Evolutionary conservation across 208 protist species (phyloP), one percentile per base, ranked within the genome.

Genomic region (Leishmania tarentolae): DNA sequence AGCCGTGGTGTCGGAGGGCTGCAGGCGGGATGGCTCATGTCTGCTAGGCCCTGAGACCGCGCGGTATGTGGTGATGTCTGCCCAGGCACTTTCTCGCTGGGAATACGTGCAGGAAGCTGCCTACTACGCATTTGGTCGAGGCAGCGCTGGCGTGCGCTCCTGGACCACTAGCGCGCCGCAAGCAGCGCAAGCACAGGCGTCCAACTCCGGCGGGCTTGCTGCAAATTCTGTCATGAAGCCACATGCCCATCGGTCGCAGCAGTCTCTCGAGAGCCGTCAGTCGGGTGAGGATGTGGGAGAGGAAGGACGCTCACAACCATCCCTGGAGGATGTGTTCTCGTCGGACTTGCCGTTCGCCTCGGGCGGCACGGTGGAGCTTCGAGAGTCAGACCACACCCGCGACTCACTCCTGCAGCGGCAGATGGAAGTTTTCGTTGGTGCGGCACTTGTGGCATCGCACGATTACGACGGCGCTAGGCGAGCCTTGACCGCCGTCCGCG

Each of bases 11-110:
- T 75, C 75, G 42, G 61, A 50, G 3, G 44, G 24, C 28, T 44
- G 42, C 44, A 28, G 17, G 19, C 42, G 42, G 11, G 44, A 2
- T 50, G 8, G n/a, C 13, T 53, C 69, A 13, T 50, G 69, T 19
- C 44, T 17, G 24, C 31, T 82, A 78, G 59, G 47, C 15, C 15
- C 83, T 4, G 79, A 85, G 40, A 89, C 94, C 24, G 84, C 85
- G 28, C 83, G 79, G 42, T 96, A 94, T 84, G 94, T 91, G 31
- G 87, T 87, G 19, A 76, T 92, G 21, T 86, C 94, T 1, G 91
- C 94, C 28, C 87, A 91, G 79, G 84, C 92, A 17, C 90, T 97
- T 42, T 92, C 92, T 50, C 86, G 88, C 6, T 97, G 94, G 94
- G 92, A 95, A 57, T 81, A 91, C 77, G 86, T 91, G 31, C 70